These are phyloP conservation scores for Acidomyces sp. DNA, from an alignment of 495 filamentous ascomycete species.

Conservation along the genomic window DNA sequence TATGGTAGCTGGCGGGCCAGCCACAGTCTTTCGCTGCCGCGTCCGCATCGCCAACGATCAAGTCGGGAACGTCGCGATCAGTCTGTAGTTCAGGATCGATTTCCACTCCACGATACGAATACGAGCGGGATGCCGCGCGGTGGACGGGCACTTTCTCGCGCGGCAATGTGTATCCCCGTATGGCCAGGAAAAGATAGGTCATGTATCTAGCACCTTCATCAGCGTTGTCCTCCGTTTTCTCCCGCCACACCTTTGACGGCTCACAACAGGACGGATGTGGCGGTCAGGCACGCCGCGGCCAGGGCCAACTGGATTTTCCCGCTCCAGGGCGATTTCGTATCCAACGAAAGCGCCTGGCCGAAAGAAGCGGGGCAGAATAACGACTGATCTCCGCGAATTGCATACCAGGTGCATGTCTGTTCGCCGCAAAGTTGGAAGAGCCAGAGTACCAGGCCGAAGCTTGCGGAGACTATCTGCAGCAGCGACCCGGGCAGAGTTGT, in stretches of 20 bases:
- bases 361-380: no score
- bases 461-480: background rate
- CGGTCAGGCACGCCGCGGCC: no score
- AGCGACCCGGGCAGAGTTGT: background rate
- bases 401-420: background rate
- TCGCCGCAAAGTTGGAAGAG: constrained; percentile 1
- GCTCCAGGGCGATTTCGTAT: no score
- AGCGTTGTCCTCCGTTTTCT: no score
- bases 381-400: no score
- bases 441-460: constrained; percentile 1
- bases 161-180: background rate
- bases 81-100: constrained; percentile 6
- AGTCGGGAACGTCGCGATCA: constrained; percentile 5
- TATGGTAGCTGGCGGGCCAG: background rate
- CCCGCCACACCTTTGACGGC: no score
- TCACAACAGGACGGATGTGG: no score
- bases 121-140: background rate
- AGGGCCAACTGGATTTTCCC: no score
- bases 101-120: background rate
- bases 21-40: background rate
- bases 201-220: constrained; percentile 1
- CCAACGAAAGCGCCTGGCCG: no score
- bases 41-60: background rate
- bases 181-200: constrained; percentile 1
- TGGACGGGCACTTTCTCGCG: background rate